Evolutionary conservation across 768 basidiomycete species (phyloP), one percentile per base, ranked within the genome.

Genomic region (Mycena pura): DNA sequence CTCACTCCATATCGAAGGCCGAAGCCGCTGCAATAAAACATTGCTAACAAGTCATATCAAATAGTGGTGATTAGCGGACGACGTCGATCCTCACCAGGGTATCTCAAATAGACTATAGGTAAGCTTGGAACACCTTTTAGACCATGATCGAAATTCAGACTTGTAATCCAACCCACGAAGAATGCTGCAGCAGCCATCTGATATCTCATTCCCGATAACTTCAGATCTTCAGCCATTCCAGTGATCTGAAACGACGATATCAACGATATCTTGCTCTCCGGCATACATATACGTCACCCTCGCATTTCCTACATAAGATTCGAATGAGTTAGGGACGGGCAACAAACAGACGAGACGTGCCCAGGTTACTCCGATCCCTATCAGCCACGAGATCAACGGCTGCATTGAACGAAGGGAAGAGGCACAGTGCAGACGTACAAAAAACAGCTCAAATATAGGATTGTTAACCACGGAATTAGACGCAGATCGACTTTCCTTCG

Each of bases 361-460:
- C 82, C 41, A 83, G 69, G 66, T 82, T 83, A 44, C 78, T 70
- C 19, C 82, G 77, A 67, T 82, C 82, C 22, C 78, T 79, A 46
- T 34, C 4, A 21, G 27, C 28, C 14, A 28, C 31, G 19, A 51
- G 44, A 57, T 19, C 48, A 44, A 14, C 22, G 34, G 21, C 50
- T 2, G 24, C 17, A 15, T 22, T 5, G 47, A 24, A 19, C 13
- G 9, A 32, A 28, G 48, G 28, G 9, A 4, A 24, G 48, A 71
- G n/a, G n/a, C n/a, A n/a, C n/a, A n/a, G n/a, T n/a, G n/a, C 15
- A 65, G 36, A 65, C 89, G 76, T 58, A 91, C 85, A 79, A 88
- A 46, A 85, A 86, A 70, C 72, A 84, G 62, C 82, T 69, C 0
- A 84, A 79, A 61, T 92, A 87, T 53, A 90, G 74, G 21, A 90